Evolutionary conservation across 495 filamentous ascomycete genomes (phyloP).

Genomic region (Penicillium bialowiezense): DNA sequence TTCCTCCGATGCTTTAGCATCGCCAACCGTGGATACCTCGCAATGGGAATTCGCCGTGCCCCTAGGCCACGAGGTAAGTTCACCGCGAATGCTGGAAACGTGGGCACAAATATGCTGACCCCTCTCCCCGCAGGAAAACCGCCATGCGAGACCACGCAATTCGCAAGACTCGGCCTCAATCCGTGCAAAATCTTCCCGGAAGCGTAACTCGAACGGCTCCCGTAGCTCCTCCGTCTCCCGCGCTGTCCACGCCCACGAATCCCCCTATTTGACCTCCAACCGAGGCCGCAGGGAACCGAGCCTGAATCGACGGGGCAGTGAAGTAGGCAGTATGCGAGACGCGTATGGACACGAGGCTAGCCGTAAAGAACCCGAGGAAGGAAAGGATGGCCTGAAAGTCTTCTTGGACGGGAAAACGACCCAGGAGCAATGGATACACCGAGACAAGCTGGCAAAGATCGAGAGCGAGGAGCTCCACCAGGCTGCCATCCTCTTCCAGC

Average conservation of each 20-base stretch:
- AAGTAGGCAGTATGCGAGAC: slow-evolving; percentile 56
- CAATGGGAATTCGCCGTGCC: slow-evolving; percentile 50
- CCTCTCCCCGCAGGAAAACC: slow-evolving; percentile 22
- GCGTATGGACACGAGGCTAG: slow-evolving; percentile 44
- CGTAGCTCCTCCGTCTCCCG: slow-evolving; percentile 42
- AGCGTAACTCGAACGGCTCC: slow-evolving; percentile 40
- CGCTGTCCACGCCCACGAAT: slow-evolving; percentile 28
- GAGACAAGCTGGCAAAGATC: slow-evolving; percentile 91
- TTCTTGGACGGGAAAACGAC: slow-evolving; percentile 23
- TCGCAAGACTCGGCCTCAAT: slow-evolving; percentile 37
- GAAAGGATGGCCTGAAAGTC: slow-evolving; percentile 12
- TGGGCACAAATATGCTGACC: slow-evolving; percentile 8
- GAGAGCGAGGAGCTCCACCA: slow-evolving; percentile 91
- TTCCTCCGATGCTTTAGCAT: slow-evolving; percentile 39
- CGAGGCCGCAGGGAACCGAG: slow-evolving; percentile 49
- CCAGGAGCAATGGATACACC: slow-evolving; percentile 80
- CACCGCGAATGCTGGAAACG: not conserved
- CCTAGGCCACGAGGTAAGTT: slow-evolving; percentile 39
- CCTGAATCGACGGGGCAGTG: slow-evolving; percentile 48
- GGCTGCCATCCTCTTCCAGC: slow-evolving; percentile 71
- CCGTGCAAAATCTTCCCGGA: slow-evolving; percentile 24
- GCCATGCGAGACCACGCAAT: slow-evolving; percentile 34
- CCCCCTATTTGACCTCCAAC: slow-evolving; percentile 17
- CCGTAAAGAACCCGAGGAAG: slow-evolving; percentile 23
- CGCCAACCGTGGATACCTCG: slow-evolving; percentile 32